Conservation (phyloP, 306 rosid species). For the Hippophae tibetana region DNA sequence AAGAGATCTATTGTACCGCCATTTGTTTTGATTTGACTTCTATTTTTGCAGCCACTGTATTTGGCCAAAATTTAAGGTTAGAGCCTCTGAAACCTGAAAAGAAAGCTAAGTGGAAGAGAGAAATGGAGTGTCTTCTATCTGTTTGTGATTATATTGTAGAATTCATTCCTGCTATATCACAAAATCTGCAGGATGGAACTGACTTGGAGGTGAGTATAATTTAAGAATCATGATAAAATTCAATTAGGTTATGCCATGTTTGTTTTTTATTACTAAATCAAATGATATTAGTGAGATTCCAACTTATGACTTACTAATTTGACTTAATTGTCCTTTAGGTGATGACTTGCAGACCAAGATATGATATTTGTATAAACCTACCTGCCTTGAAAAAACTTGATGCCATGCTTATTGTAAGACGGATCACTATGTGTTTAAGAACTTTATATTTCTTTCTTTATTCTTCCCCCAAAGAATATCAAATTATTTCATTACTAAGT, state of each 20-base stretch:
- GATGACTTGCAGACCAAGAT: constrained; percentile 73
- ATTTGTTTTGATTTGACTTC: constrained; percentile 3
- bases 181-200: constrained; percentile 54
- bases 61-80: constrained; percentile 76
- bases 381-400: constrained; percentile 91
- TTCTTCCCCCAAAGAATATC: neutral
- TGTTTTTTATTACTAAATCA: constrained; percentile 5
- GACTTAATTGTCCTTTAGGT: constrained; percentile 35
- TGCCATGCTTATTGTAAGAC: constrained; percentile 73
- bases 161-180: constrained; percentile 57
- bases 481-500: constrained; percentile 9
- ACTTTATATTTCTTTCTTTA: neutral
- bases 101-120: constrained; percentile 94
- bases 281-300: too few relatives aligned
- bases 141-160: constrained; percentile 95
- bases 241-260: neutral
- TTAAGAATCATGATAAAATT: constrained; percentile 7
- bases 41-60: constrained; percentile 59
- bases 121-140: constrained; percentile 79
- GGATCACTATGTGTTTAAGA: neutral
- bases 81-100: constrained; percentile 79
- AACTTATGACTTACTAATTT: too few relatives aligned
- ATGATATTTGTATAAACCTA: constrained; percentile 76
- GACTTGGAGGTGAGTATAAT: constrained; percentile 52
- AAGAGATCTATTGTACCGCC: neutral